Evolutionary conservation across 345 rosid genomes (phyloP).

Genomic region (Alliaria petiolata): DNA sequence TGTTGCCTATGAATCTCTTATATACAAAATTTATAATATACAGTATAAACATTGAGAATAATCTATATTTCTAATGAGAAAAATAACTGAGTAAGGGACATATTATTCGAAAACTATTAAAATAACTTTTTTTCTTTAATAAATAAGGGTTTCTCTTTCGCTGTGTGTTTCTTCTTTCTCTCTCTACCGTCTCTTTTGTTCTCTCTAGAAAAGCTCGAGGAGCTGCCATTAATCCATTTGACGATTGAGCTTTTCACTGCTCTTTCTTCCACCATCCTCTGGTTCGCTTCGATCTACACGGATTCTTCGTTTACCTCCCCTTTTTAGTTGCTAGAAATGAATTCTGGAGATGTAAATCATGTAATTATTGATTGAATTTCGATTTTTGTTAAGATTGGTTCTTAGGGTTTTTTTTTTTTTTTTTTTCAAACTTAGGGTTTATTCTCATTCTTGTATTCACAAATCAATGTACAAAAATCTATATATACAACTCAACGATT

Average conservation of each 20-base stretch:
- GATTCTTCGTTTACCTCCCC: constrained; percentile 1
- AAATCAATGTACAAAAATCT: too few relatives aligned
- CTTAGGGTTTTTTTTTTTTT: too few relatives aligned
- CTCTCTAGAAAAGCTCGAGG: constrained; percentile 36
- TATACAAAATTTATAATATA: too few relatives aligned
- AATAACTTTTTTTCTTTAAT: background rate
- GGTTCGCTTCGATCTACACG: constrained; percentile 54
- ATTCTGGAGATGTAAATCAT: too few relatives aligned
- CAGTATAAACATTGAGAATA: too few relatives aligned
- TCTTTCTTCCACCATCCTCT: constrained; percentile 25
- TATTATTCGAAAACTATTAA: constrained; percentile 8
- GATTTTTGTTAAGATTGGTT: too few relatives aligned
- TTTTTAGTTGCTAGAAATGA: too few relatives aligned
- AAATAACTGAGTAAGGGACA: too few relatives aligned
- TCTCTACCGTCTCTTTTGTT: constrained; percentile 32
- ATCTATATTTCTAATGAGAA: too few relatives aligned
- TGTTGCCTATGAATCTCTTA: too few relatives aligned
- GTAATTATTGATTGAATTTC: too few relatives aligned
- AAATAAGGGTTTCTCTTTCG: constrained; percentile 23
- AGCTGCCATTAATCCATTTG: constrained; percentile 41
- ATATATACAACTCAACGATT: too few relatives aligned
- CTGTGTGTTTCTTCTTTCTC: constrained; percentile 31
- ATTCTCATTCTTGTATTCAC: background rate
- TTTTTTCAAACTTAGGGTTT: constrained; percentile 12
- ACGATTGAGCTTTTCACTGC: constrained; percentile 25